Base-by-base conservation (phyloP, 176 grass and related monocot genomes). In the Pontederia crassipes region DNA sequence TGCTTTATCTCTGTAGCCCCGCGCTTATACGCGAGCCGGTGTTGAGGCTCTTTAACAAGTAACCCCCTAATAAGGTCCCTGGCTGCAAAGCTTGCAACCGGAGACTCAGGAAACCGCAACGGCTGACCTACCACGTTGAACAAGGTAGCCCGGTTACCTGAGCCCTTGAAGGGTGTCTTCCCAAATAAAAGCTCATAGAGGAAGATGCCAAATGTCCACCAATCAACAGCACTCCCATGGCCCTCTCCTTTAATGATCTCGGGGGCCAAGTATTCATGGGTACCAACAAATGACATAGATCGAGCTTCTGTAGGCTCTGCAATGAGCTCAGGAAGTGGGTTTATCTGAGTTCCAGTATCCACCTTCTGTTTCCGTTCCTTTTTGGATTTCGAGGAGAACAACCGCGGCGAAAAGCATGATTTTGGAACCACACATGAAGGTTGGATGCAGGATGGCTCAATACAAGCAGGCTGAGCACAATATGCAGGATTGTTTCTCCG, bases 171-270 rank as follows among this genome's bases (percentile, higher is more conserved):
- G 2, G 63, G 63, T 12, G 63, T 65, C 20, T 51, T 65, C 16
- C 63, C 46, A 51, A 65, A 65, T 48, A 65, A 65, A 29, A 65
- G 63, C 20, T 65, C 63, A 28, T 65, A 65, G 1, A 65, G 48
- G 11, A 65, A 65, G 16, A 65, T 51, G 18, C 63, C 63, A 12
- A 32, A 65, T 8, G 63, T 65, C 63, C 63, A 65, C 63, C 63
- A 65, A 65, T 65, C 63, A 10, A 65, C 63, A 0, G 63, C 63
- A 29, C 63, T 65, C 4, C 63, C 63, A 51, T 65, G 63, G 8
- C 63, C 63, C 47, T 65, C 47, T 3, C 63, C 63, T 48, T 65
- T 65, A 18, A 65, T 65, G 63, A 65, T 65, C 63, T 65, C 63
- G 0, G 63, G 63, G 10, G 63, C 63, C 46, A 65, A 15, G 63